phyloP scores from a whole-genome alignment of 495 filamentous ascomycete species.

The Parathielavia hyrcaniae region DNA sequence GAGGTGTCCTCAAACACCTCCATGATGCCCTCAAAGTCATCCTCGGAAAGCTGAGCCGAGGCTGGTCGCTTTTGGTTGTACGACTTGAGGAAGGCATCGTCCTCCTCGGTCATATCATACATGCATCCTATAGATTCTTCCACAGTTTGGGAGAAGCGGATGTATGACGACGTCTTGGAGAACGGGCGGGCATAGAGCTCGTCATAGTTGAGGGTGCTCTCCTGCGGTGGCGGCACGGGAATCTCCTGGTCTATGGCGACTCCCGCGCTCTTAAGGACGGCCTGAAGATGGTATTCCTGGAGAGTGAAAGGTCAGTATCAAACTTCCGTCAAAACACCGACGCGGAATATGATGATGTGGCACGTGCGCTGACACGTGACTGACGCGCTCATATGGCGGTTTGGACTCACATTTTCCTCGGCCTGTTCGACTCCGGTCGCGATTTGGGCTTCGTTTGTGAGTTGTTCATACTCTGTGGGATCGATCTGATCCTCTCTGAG shows the following conservation, averaged over 20 bases:
- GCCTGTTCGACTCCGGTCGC: slow-evolving; percentile 94
- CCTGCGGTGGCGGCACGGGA: slow-evolving; percentile 74
- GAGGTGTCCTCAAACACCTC: slow-evolving; percentile 87
- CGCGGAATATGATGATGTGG: slow-evolving; percentile 25
- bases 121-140: slow-evolving; percentile 78
- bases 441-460: slow-evolving; percentile 58
- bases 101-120: slow-evolving; percentile 90
- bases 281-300: slow-evolving; percentile 98
- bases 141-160: slow-evolving; percentile 95
- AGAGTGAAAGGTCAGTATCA: slow-evolving; percentile 28
- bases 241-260: slow-evolving; percentile 68
- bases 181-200: slow-evolving; percentile 74
- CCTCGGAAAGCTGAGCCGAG: slow-evolving; percentile 64
- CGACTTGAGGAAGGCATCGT: slow-evolving; percentile 74
- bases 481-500: slow-evolving; percentile 88
- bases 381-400: slow-evolving; percentile 37
- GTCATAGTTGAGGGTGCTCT: slow-evolving; percentile 77
- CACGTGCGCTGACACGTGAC: slow-evolving; percentile 46
- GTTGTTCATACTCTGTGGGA: slow-evolving; percentile 53
- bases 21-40: slow-evolving; percentile 92
- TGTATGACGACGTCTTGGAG: slow-evolving; percentile 82
- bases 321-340: neutral
- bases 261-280: slow-evolving; percentile 71
- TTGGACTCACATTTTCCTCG: slow-evolving; percentile 86
- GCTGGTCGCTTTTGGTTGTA: slow-evolving; percentile 71